phyloP scores from a whole-genome alignment of 1,284 basidiomycete genomes.

The Rhodotorula sp. region DNA sequence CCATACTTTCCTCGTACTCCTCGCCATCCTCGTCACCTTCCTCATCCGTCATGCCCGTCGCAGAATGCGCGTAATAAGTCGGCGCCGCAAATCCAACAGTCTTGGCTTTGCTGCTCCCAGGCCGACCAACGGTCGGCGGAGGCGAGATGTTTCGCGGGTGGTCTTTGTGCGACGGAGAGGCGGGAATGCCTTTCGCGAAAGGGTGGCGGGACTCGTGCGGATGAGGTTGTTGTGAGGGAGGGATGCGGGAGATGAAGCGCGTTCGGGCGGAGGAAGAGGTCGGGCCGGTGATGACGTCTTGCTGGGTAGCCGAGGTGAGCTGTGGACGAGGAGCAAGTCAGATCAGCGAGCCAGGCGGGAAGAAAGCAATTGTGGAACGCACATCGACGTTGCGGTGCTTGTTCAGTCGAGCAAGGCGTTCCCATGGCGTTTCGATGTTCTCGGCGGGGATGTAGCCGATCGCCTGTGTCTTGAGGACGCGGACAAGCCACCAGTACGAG shows the following conservation, averaged over 20 bases:
- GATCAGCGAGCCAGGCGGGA: conserved; percentile 7
- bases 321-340: conserved; percentile 15
- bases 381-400: conserved; percentile 97
- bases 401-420: conserved; percentile 89
- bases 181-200: conserved; percentile 39
- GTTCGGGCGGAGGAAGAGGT: conserved; percentile 44
- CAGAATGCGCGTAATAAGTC: conserved; percentile 56
- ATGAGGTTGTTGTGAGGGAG: conserved; percentile 39
- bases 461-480: conserved; percentile 94
- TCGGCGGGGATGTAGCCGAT: conserved; percentile 99
- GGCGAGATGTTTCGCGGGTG: conserved; percentile 43
- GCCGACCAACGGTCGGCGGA: conserved; percentile 8
- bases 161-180: conserved; percentile 43
- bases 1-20: conserved; percentile 31
- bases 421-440: conserved; percentile 98
- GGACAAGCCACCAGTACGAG: conserved; percentile 97
- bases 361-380: conserved; percentile 48
- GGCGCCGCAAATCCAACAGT: conserved; percentile 54
- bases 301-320: conserved; percentile 47
- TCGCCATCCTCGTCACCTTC: conserved; percentile 42
- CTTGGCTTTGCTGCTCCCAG: conserved; percentile 35
- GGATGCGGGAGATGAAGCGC: conserved; percentile 43
- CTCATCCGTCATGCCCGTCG: conserved; percentile 61
- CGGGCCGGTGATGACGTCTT: conserved; percentile 46
- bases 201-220: conserved; percentile 42